Evolutionary conservation across 1,139 yeast species (phyloP).

Genomic region (Scheffersomyces titani): DNA sequence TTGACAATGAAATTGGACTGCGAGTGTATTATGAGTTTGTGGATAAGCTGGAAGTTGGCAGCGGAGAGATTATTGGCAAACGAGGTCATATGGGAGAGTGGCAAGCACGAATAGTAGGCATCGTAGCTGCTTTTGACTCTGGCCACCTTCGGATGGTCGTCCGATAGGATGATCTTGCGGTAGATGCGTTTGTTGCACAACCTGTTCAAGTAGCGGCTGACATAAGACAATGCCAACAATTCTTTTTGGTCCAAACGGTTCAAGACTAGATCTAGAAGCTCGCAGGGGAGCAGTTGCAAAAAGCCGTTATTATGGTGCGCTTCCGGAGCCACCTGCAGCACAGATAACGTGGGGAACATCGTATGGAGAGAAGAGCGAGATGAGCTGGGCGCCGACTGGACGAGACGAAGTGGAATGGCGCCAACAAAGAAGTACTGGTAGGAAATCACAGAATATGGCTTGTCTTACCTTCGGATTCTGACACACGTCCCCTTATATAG

Average conservation of each 20-base stretch:
- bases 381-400: background rate
- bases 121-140: slow-evolving; percentile 2
- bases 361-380: background rate
- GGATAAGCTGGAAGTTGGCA: slow-evolving; percentile 15
- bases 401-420: background rate
- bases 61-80: slow-evolving; percentile 14
- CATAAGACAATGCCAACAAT: slow-evolving; percentile 13
- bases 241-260: slow-evolving; percentile 14
- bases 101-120: background rate
- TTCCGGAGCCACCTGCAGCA: background rate
- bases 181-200: slow-evolving; percentile 18
- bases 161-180: slow-evolving; percentile 16
- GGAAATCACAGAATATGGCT: background rate
- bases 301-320: background rate
- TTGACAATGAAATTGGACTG: slow-evolving; percentile 18
- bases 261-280: slow-evolving; percentile 12
- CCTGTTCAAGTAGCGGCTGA: slow-evolving; percentile 13
- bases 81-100: slow-evolving; percentile 10
- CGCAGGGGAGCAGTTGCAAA: slow-evolving; percentile 9
- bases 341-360: background rate
- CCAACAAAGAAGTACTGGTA: background rate
- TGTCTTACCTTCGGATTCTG: background rate
- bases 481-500: background rate
- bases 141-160: slow-evolving; percentile 9
- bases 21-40: slow-evolving; percentile 18